phyloP scores from a whole-genome alignment of 164 flowering plant species.

The Kingdonia uniflora region DNA sequence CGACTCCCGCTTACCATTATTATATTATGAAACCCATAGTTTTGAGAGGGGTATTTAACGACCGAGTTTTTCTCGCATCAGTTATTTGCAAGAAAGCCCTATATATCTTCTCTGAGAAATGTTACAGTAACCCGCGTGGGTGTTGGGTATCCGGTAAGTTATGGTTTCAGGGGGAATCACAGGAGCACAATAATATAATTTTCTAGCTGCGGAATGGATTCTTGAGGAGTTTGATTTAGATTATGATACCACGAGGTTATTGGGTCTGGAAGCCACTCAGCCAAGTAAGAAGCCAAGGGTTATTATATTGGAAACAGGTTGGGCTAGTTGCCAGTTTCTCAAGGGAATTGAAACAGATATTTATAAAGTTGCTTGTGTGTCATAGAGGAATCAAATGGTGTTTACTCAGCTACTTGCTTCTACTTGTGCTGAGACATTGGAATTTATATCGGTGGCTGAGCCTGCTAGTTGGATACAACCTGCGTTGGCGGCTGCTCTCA shows the following conservation, averaged over 20 bases:
- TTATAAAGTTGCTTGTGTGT: conserved; percentile 76
- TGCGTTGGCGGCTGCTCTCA: conserved; percentile 52
- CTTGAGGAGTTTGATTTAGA: no score
- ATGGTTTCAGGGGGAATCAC: no score
- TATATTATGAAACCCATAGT: no score
- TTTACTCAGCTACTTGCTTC: conserved; percentile 92
- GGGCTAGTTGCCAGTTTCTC: conserved; percentile 82
- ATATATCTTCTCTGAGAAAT: no score
- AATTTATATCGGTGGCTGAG: conserved; percentile 82
- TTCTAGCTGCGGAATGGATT: no score
- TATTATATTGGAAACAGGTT: conserved; percentile 80
- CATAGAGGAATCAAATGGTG: conserved; percentile 92
- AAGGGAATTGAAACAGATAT: conserved; percentile 62
- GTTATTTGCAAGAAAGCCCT: no score
- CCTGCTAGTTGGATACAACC: conserved; percentile 66
- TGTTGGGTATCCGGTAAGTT: no score
- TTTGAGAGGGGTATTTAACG: no score
- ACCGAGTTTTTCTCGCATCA: no score
- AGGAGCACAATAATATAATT: no score
- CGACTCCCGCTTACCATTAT: no score
- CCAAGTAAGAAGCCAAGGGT: conserved; percentile 78
- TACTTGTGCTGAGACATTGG: conserved; percentile 85
- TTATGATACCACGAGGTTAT: conserved; percentile 16
- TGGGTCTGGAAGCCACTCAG: conserved; percentile 59
- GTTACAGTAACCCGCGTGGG: no score